These are phyloP conservation scores for Annulohypoxylon maeteangense DNA, from an alignment of 495 filamentous ascomycete species.

Conservation along the genomic window DNA sequence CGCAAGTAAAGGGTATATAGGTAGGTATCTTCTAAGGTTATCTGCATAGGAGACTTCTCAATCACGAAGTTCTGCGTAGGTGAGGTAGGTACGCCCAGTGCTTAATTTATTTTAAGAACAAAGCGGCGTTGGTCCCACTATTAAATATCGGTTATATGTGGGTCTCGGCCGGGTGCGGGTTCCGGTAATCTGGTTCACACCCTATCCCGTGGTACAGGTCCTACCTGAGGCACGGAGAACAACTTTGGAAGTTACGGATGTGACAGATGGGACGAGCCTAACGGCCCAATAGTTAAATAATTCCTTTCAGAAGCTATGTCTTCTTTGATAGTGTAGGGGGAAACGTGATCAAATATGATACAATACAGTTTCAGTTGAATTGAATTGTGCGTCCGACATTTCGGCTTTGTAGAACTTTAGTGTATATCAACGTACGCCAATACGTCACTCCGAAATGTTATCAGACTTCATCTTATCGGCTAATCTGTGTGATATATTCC, in stretches of 20 bases:
- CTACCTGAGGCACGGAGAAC: too few relatives aligned
- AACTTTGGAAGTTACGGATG: too few relatives aligned
- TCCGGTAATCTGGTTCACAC: background rate
- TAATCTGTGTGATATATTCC: background rate
- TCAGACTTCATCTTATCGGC: background rate
- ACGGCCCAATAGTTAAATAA: too few relatives aligned
- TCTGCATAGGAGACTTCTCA: background rate
- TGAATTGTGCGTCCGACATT: background rate
- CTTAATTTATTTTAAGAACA: background rate
- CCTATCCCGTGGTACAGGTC: background rate
- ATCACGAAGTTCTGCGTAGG: background rate
- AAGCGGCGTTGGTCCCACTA: background rate
- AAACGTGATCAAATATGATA: background rate
- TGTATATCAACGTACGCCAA: background rate
- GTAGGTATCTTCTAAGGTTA: too few relatives aligned
- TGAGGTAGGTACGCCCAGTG: background rate
- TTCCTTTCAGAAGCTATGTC: background rate
- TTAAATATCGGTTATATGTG: background rate
- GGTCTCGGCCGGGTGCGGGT: background rate
- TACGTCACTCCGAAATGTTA: background rate
- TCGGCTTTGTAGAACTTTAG: background rate
- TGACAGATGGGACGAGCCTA: too few relatives aligned
- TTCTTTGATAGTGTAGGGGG: background rate
- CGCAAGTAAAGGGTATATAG: background rate
- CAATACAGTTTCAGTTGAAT: background rate